A percentile compares a stretch with the other conserved stretches of the same genome.
Conservation (phyloP, 2,329 filamentous ascomycete species). For the Aspergillus ochraceoroseus region DNA sequence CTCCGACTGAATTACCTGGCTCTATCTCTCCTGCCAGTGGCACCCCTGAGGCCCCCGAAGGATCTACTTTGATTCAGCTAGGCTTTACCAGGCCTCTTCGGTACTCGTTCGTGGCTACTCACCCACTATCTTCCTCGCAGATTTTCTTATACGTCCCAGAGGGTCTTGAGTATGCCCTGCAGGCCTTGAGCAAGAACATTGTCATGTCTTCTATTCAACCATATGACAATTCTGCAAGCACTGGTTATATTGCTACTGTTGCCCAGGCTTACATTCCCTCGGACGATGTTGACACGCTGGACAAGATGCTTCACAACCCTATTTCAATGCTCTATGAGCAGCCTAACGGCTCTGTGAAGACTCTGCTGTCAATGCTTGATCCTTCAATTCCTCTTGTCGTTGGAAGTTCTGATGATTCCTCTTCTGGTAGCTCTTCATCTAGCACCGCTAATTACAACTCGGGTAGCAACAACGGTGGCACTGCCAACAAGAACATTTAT, state of each 20-base stretch:
- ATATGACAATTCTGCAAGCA: slow-evolving; percentile 61
- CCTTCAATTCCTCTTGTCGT: slow-evolving; percentile 67
- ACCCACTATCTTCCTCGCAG: slow-evolving; percentile 69
- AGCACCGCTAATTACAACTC: slow-evolving; percentile 35
- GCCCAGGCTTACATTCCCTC: slow-evolving; percentile 71
- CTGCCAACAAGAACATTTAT: slow-evolving; percentile 38
- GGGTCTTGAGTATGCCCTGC: slow-evolving; percentile 64
- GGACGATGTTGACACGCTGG: slow-evolving; percentile 62
- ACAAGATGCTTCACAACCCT: slow-evolving; percentile 64
- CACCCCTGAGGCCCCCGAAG: slow-evolving; percentile 54
- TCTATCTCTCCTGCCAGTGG: slow-evolving; percentile 67
- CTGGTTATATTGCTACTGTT: slow-evolving; percentile 77
- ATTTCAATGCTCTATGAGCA: slow-evolving; percentile 72
- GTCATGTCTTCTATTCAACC: slow-evolving; percentile 68
- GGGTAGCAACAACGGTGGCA: slow-evolving; percentile 40
- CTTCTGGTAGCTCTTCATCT: slow-evolving; percentile 33
- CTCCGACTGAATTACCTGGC: slow-evolving; percentile 63
- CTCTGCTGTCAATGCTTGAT: slow-evolving; percentile 77
- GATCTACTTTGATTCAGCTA: slow-evolving; percentile 71
- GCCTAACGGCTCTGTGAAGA: slow-evolving; percentile 58
- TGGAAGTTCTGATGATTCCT: slow-evolving; percentile 44
- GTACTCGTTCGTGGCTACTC: slow-evolving; percentile 73
- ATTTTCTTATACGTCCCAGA: slow-evolving; percentile 74
- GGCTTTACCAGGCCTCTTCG: slow-evolving; percentile 78
- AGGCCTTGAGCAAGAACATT: slow-evolving; percentile 47